Evolutionary conservation across 1,284 basidiomycete genomes (phyloP), one percentile per base, ranked within the genome.

Genomic region (Leucoagaricus sp.): DNA sequence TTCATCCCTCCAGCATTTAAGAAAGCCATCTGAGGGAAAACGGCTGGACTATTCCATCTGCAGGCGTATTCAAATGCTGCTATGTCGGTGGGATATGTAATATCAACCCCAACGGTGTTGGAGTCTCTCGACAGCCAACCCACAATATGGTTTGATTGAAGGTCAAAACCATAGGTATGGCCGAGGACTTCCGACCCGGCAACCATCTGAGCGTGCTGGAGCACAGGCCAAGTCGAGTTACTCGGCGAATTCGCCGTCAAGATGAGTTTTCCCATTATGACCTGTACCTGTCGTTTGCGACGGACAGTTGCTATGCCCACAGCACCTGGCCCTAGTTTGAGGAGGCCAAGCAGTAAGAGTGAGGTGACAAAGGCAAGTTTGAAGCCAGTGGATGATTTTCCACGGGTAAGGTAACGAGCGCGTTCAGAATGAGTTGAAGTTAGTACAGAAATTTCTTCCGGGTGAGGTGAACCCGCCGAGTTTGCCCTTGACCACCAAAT

Each of bases 131-230:
- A 17, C 0, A 38, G 49, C 49, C 49, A 51, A 19, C 49, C 36
- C 6, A 51, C 38, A 26, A 41, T 46, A 23, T 79, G 78, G 60
- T 52, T 52, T 23, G 50, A 23, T 21, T 25, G 50, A 6, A 42
- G 26, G 6, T 33, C 26, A 10, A 52, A 33, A 13, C 38, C 50
- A 44, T 52, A 44, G 13, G 50, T 42, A 21, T 19, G 31, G 5
- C 40, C 29, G 10, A 53, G 15, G 13, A 33, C 40, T 15, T 53
- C 50, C 28, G 45, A 17, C 17, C 41, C 28, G 15, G n/a, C 41
- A 7, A 53, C 28, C 38, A 34, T 44, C 29, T 53, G 28, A 31
- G 50, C 50, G 5, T 41, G 50, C 21, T 44, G 50, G 10, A 53
- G 50, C 42, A 15, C 40, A 1, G 25, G 10, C 28, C 21, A 42